Conservation (phyloP, 495 filamentous ascomycete species). For the Friedmanniomyces simplex region DNA sequence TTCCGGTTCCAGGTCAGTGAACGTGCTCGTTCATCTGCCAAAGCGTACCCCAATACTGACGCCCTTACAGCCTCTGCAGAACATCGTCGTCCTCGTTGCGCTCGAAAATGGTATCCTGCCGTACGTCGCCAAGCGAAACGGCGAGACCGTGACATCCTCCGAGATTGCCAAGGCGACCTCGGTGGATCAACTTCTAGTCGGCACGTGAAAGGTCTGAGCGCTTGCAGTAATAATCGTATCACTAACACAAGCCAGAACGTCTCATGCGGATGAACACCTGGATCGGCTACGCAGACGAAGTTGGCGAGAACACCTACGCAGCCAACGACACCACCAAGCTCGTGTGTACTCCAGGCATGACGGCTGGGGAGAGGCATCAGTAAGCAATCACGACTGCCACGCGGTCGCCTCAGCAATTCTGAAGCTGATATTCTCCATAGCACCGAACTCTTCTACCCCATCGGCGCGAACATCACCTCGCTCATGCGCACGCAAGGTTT, state of each 20-base stretch:
- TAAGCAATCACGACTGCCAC: background rate
- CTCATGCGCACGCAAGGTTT: background rate
- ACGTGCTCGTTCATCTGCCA: background rate
- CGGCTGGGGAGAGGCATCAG: conserved; percentile 1
- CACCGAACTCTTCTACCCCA: conserved; percentile 1
- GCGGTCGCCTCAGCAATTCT: background rate
- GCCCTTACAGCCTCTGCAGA: background rate
- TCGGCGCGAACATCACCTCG: background rate
- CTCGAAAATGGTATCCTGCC: conserved; percentile 6
- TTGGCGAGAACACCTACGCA: background rate
- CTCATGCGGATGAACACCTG: conserved; percentile 1
- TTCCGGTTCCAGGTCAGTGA: background rate
- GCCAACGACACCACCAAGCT: conserved; percentile 6
- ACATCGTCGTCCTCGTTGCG: conserved; percentile 1
- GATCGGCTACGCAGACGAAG: background rate
- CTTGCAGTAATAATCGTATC: background rate
- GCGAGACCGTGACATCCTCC: background rate
- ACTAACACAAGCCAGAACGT: background rate
- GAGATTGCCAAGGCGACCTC: conserved; percentile 1
- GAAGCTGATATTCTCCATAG: background rate
- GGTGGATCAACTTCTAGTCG: background rate
- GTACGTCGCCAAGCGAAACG: background rate
- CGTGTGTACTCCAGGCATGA: background rate
- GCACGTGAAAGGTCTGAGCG: background rate
- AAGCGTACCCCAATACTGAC: background rate